A percentile compares a stretch with the other conserved stretches of the same genome.
Conservation (phyloP, 1,284 basidiomycete genomes). For the Inonotus obliquus region DNA sequence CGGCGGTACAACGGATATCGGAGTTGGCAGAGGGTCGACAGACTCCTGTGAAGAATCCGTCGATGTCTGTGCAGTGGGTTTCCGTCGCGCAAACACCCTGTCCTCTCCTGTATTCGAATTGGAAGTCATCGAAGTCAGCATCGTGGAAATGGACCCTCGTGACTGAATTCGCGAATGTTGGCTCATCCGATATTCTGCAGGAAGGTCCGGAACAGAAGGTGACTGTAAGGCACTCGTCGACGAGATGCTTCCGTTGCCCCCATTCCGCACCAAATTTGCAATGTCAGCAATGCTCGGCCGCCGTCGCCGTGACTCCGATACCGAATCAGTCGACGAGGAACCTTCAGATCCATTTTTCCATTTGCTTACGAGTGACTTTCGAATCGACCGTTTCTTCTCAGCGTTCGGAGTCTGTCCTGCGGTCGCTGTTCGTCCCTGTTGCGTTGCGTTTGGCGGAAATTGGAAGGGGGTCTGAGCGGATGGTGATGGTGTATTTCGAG, state of each 20-base stretch:
- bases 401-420: neutral
- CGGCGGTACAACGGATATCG: slow-evolving; percentile 10
- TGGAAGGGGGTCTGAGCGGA: slow-evolving; percentile 17
- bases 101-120: slow-evolving; percentile 1
- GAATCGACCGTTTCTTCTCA: slow-evolving; percentile 11
- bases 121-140: neutral
- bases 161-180: slow-evolving; percentile 10
- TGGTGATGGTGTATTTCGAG: slow-evolving; percentile 30
- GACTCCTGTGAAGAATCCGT: slow-evolving; percentile 14
- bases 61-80: slow-evolving; percentile 11
- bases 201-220: slow-evolving; percentile 39
- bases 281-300: slow-evolving; percentile 38
- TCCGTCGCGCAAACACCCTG: slow-evolving; percentile 6
- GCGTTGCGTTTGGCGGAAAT: slow-evolving; percentile 7
- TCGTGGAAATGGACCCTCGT: slow-evolving; percentile 9
- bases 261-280: slow-evolving; percentile 24
- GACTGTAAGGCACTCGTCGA: slow-evolving; percentile 29
- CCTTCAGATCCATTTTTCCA: slow-evolving; percentile 45
- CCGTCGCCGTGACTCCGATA: slow-evolving; percentile 27
- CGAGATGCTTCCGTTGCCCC: slow-evolving; percentile 22
- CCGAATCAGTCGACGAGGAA: slow-evolving; percentile 28
- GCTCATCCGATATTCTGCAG: slow-evolving; percentile 33
- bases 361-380: slow-evolving; percentile 66
- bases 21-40: slow-evolving; percentile 12
- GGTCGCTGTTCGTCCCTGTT: neutral